A percentile compares a stretch with the other conserved stretches of the same genome.
Conservation (phyloP, 768 basidiomycete species). For the Phaeotremella skinneri region DNA sequence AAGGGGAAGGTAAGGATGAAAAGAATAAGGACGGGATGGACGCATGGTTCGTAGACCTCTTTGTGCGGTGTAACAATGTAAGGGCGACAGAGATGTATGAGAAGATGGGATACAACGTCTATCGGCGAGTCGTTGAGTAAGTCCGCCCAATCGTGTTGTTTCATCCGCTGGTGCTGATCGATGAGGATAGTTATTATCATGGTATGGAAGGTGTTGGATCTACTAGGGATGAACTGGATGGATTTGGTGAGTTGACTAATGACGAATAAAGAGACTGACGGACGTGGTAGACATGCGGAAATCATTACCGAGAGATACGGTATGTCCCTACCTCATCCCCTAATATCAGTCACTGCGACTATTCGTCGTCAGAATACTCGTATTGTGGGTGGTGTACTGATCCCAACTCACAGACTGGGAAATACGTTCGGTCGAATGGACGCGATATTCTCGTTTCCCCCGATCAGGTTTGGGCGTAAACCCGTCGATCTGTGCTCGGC, state of each 20-base stretch:
- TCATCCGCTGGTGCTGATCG: constrained; percentile 58
- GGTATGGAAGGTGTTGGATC: constrained; percentile 46
- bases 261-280: background rate
- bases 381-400: background rate
- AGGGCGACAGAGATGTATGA: constrained; percentile 91
- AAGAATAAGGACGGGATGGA: constrained; percentile 28
- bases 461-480: constrained; percentile 46
- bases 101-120: constrained; percentile 87
- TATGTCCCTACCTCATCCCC: constrained; percentile 17
- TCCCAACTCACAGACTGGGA: constrained; percentile 24
- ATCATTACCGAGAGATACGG: constrained; percentile 53
- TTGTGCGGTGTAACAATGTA: constrained; percentile 81
- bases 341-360: background rate
- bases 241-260: constrained; percentile 24
- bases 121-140: constrained; percentile 82
- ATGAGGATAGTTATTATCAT: constrained; percentile 38
- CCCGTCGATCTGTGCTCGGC: no score
- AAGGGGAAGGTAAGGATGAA: background rate
- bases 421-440: constrained; percentile 52
- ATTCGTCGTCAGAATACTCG: constrained; percentile 4
- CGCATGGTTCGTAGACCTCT: constrained; percentile 91
- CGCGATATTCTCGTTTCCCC: constrained; percentile 52
- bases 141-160: constrained; percentile 61
- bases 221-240: constrained; percentile 47
- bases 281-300: constrained; percentile 56